These are phyloP conservation scores for Lachancea quebecensis DNA, from an alignment of 805 yeast genomes.

Conservation along the genomic window DNA sequence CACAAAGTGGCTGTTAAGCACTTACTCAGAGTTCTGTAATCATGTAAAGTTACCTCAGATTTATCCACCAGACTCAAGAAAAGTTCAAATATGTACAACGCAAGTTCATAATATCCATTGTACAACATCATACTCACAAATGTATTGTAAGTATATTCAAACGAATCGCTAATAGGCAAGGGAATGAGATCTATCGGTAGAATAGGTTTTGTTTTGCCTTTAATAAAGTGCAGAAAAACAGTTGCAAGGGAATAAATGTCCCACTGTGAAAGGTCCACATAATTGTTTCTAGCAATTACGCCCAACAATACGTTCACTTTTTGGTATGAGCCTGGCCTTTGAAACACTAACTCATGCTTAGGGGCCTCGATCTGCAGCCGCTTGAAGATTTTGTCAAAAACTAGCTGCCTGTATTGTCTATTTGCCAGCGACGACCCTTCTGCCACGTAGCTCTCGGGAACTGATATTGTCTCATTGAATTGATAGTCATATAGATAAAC, in stretches of 20 bases:
- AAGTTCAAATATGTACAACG: constrained; percentile 40
- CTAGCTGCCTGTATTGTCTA: constrained; percentile 33
- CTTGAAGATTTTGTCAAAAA: constrained; percentile 46
- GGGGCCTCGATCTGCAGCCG: constrained; percentile 40
- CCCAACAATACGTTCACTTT: constrained; percentile 38
- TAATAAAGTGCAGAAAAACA: constrained; percentile 39
- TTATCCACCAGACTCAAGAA: constrained; percentile 38
- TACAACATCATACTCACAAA: constrained; percentile 32
- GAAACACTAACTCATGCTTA: constrained; percentile 42
- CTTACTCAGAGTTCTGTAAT: constrained; percentile 32
- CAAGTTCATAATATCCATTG: constrained; percentile 30
- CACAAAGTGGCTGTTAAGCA: constrained; percentile 50
- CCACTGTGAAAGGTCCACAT: constrained; percentile 59
- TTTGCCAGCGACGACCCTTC: constrained; percentile 24
- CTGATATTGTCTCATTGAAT: constrained; percentile 41
- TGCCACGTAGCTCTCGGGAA: constrained; percentile 37
- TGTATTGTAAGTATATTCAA: constrained; percentile 36
- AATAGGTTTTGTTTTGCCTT: constrained; percentile 47
- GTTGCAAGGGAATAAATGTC: constrained; percentile 43
- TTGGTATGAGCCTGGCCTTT: constrained; percentile 49
- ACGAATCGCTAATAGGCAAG: constrained; percentile 48
- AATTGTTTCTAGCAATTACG: constrained; percentile 48
- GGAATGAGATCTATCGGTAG: constrained; percentile 43
- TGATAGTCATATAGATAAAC: constrained; percentile 64
- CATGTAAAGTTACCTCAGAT: constrained; percentile 38